Evolutionary conservation across 768 basidiomycete genomes (phyloP).

Genomic region (Cantharellus anzutake): DNA sequence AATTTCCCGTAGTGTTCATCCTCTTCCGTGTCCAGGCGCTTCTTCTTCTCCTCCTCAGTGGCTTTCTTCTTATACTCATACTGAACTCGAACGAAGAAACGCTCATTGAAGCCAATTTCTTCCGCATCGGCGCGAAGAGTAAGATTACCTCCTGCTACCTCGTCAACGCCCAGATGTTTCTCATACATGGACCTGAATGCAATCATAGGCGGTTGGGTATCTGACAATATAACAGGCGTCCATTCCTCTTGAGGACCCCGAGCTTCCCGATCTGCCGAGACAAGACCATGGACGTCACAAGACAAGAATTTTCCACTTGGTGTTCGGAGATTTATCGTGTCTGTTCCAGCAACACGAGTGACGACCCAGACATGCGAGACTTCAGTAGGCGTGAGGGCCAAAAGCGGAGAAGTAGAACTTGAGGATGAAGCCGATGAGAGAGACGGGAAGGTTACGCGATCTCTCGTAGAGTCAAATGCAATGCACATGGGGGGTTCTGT

Average conservation of each 20-base stretch:
- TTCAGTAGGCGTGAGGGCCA: constrained; percentile 57
- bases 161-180: constrained; percentile 70
- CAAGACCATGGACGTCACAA: constrained; percentile 68
- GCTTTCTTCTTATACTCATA: constrained; percentile 77
- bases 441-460: constrained; percentile 41
- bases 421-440: neutral
- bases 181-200: constrained; percentile 81
- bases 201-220: constrained; percentile 44
- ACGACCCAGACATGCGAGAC: constrained; percentile 85
- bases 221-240: constrained; percentile 64
- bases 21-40: constrained; percentile 33
- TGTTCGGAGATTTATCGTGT: constrained; percentile 71
- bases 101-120: constrained; percentile 65
- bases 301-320: constrained; percentile 69
- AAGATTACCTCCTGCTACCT: constrained; percentile 65
- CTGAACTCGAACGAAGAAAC: constrained; percentile 83
- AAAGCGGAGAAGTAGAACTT: constrained; percentile 14
- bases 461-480: constrained; percentile 61
- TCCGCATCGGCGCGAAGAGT: constrained; percentile 71
- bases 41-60: constrained; percentile 46
- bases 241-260: constrained; percentile 89
- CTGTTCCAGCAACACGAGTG: constrained; percentile 67
- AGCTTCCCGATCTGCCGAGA: constrained; percentile 72
- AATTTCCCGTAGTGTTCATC: constrained; percentile 24
- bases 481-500: constrained; percentile 64